Conservation (phyloP, 768 basidiomycete genomes). For the Auricularia cornea region DNA sequence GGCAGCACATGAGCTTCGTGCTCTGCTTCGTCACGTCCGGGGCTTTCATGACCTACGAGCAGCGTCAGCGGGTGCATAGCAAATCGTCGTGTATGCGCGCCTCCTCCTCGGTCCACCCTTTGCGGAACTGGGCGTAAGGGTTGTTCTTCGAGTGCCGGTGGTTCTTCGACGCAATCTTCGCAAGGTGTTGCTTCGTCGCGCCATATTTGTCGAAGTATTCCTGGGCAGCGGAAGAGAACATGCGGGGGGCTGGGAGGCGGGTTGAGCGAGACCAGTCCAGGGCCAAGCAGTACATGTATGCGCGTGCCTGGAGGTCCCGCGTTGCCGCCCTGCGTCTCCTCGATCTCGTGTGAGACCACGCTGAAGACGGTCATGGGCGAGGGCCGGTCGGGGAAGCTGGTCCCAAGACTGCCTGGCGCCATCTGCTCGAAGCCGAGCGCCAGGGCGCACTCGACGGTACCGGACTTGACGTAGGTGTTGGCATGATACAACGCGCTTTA, state of each 20-base stretch:
- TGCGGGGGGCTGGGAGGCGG: conserved; percentile 42
- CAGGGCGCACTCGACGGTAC: conserved; percentile 63
- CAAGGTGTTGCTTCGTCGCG: conserved; percentile 55
- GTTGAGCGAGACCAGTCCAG: no score
- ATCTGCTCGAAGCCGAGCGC: conserved; percentile 86
- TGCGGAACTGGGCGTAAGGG: conserved; percentile 78
- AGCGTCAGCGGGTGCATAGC: neutral
- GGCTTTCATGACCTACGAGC: conserved; percentile 47
- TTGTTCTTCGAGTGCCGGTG: conserved; percentile 76
- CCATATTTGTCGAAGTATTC: conserved; percentile 77
- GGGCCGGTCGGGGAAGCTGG: conserved; percentile 47
- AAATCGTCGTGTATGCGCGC: neutral
- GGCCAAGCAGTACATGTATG: neutral
- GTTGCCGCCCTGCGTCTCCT: conserved; percentile 38
- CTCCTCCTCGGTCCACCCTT: conserved; percentile 60
- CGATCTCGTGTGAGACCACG: conserved; percentile 38
- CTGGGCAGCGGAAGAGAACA: conserved; percentile 67
- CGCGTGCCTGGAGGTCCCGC: conserved; percentile 40
- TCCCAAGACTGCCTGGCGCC: conserved; percentile 63
- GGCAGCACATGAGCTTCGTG: conserved; percentile 83
- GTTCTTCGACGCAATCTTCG: conserved; percentile 79
- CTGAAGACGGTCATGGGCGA: conserved; percentile 42
- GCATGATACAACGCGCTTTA: conserved; percentile 63
- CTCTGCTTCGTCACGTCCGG: conserved; percentile 63
- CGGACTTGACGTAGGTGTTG: conserved; percentile 60